These are phyloP conservation scores for Acer campestre DNA, from an alignment of 345 rosid genomes.

Conservation along the genomic window DNA sequence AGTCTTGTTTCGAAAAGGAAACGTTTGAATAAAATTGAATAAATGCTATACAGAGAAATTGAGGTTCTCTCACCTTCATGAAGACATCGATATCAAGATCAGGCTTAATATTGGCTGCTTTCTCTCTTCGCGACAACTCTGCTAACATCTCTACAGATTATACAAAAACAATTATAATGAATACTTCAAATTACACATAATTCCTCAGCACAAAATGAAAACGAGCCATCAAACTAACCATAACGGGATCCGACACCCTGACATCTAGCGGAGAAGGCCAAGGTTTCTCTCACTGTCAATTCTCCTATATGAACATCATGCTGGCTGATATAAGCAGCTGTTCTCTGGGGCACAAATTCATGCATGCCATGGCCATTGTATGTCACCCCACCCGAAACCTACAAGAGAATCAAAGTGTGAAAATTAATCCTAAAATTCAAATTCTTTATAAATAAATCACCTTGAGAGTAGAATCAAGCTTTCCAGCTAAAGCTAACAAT, in stretches of 20 bases:
- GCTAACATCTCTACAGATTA: constrained; percentile 56
- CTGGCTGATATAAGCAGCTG: constrained; percentile 70
- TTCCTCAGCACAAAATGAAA: neutral
- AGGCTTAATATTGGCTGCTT: constrained; percentile 73
- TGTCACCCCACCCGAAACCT: constrained; percentile 50
- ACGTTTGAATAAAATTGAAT: neutral
- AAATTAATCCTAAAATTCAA: constrained; percentile 8
- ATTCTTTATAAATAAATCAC: constrained; percentile 28
- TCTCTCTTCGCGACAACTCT: constrained; percentile 81
- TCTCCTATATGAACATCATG: constrained; percentile 77
- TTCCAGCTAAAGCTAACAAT: constrained; percentile 75
- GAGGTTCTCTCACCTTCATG: constrained; percentile 57
- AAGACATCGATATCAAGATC: constrained; percentile 79
- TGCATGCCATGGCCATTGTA: constrained; percentile 51
- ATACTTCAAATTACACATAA: neutral
- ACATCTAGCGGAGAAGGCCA: constrained; percentile 83
- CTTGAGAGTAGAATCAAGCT: constrained; percentile 64
- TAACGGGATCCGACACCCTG: constrained; percentile 70
- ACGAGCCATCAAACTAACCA: constrained; percentile 34
- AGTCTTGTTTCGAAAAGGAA: too few relatives aligned
- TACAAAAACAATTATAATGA: neutral
- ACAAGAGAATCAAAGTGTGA: constrained; percentile 25
- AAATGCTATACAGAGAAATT: neutral
- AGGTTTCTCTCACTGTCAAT: constrained; percentile 87
- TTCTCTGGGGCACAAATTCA: constrained; percentile 52